Evolutionary conservation across 1,284 basidiomycete genomes (phyloP), one percentile per base, ranked within the genome.

Genomic region (Sporisorium iseilematis-ciliati): DNA sequence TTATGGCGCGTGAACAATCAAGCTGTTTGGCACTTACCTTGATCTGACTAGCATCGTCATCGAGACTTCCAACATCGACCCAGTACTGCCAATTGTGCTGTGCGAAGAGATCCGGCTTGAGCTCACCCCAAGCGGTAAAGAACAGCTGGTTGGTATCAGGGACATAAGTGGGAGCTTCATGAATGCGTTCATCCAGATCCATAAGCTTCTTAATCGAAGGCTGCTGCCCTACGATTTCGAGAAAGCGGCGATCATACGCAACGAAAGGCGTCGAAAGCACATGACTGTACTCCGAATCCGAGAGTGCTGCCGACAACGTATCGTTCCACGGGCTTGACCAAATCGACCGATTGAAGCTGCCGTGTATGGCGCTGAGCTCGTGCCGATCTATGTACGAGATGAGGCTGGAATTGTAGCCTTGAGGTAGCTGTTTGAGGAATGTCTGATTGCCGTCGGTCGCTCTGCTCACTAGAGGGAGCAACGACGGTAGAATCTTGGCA

Each of bases 1-100:
- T 29, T 29, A n/a, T n/a, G n/a, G n/a, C n/a, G n/a, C n/a, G n/a
- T n/a, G n/a, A n/a, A n/a, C n/a, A n/a, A n/a, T n/a, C n/a, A n/a
- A n/a, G n/a, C n/a, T n/a, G n/a, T n/a, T 38, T 38, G 7, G 29
- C 43, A 45, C 43, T n/a, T 45, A 45, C 43, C 43, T 45, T 45
- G 43, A 45, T 45, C 43, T 45, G 21, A 21, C 43, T 45, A 14
- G 43, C 43, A 25, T 45, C 43, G 11, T 45, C 43, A 2, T 45
- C 43, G n/a, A 45, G 43, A 11, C 8, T 11, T 5, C 43, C 43
- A 3, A 45, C 43, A 8, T 45, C 43, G 8, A 45, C 43, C 43
- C 20, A 45, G 25, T 45, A 45, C 21, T 45, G 43, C 43, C 43
- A 45, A 11, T 45, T 45, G 21, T 45, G 43, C 43, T 45, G 43